phyloP scores from a whole-genome alignment of 225 moss, liverwort and hornwort genomes.

The Thuidium tamariscinum region DNA sequence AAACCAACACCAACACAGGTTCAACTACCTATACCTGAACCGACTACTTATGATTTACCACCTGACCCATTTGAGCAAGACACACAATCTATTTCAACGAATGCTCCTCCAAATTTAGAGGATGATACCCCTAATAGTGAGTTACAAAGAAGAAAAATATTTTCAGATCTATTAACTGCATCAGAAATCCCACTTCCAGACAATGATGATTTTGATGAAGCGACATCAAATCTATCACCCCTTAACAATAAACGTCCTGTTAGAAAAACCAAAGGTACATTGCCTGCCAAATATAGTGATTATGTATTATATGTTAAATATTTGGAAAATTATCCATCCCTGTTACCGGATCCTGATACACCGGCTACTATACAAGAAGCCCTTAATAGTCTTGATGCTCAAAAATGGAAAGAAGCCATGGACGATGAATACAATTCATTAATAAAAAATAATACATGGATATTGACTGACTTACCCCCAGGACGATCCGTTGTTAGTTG shows the following conservation, averaged over 20 bases:
- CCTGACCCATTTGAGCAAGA: background rate
- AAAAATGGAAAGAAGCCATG: background rate
- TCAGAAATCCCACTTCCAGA: background rate
- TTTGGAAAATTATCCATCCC: background rate
- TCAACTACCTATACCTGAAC: rapidly evolving
- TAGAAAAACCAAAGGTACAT: background rate
- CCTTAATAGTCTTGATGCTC: background rate
- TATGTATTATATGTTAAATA: background rate
- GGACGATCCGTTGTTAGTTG: background rate
- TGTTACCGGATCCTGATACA: background rate
- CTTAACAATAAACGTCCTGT: background rate
- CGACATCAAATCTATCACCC: background rate
- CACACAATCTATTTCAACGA: background rate
- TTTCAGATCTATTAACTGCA: background rate
- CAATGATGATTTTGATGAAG: background rate
- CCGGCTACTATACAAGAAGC: background rate
- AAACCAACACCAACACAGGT: background rate
- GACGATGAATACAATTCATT: background rate
- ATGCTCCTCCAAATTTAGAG: background rate
- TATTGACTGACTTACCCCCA: background rate
- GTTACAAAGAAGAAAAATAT: background rate
- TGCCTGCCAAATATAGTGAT: background rate
- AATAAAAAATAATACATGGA: background rate
- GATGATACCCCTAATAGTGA: background rate
- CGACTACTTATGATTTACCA: background rate